Conservation (phyloP, 176 grass and related monocot species). For the Cenchrus americanus region DNA sequence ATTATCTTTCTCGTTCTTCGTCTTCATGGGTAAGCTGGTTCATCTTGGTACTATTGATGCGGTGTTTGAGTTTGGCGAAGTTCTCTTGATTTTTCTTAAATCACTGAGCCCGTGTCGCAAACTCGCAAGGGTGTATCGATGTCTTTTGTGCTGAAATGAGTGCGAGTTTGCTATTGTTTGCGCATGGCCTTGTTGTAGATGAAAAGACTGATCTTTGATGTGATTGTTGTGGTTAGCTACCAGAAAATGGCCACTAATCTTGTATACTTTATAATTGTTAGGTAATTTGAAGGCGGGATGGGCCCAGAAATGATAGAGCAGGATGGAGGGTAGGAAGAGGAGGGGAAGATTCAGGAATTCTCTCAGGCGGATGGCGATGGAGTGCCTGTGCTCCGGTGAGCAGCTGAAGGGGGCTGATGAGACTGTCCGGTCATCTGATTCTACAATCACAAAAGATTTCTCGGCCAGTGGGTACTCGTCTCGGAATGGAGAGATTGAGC, state of each 20-base stretch:
- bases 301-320: slow-evolving; percentile 32
- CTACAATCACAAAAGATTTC: slow-evolving; percentile 59
- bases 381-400: slow-evolving; percentile 94
- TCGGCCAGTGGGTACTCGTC: slow-evolving; percentile 49
- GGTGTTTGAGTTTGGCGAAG: background rate
- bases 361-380: slow-evolving; percentile 58
- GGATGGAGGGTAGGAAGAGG: slow-evolving; percentile 55
- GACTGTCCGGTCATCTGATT: slow-evolving; percentile 52
- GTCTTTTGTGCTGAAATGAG: slow-evolving; percentile 19
- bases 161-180: slow-evolving; percentile 3
- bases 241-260: background rate
- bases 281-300: slow-evolving; percentile 39
- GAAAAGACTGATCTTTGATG: slow-evolving; percentile 17
- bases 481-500: slow-evolving; percentile 51
- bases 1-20: slow-evolving; percentile 9
- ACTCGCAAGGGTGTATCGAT: background rate
- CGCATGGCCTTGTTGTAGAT: background rate
- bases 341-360: slow-evolving; percentile 39
- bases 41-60: background rate
- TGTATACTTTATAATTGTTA: slow-evolving; percentile 38
- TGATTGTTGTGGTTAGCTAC: slow-evolving; percentile 30
- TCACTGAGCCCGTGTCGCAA: background rate
- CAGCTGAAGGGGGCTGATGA: slow-evolving; percentile 74
- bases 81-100: slow-evolving; percentile 30
- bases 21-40: slow-evolving; percentile 47